Percentiles rank a stretch among this genome's conserved stretches.
Evolutionary conservation across 768 basidiomycete species (phyloP).

Genomic region (Hypsizygus marmoreus): DNA sequence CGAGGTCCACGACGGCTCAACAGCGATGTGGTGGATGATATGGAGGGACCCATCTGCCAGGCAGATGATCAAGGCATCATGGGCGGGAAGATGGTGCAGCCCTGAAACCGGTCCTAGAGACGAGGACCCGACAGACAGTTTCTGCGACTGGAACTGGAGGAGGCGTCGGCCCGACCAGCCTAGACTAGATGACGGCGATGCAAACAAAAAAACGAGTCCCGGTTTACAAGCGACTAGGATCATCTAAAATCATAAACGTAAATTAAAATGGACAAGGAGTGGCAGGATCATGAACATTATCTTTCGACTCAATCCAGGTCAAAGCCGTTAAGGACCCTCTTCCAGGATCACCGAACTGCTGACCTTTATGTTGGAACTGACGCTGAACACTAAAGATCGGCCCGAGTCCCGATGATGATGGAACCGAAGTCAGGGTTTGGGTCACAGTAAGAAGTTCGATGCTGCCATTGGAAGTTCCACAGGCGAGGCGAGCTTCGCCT

Average conservation of each 20-base stretch:
- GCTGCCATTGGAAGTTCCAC: slow-evolving; percentile 13
- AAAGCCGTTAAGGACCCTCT: slow-evolving; percentile 42
- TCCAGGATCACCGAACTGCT: slow-evolving; percentile 29
- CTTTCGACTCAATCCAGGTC: slow-evolving; percentile 39
- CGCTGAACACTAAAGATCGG: slow-evolving; percentile 31
- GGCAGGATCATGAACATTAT: slow-evolving; percentile 12
- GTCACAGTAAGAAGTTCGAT: slow-evolving; percentile 9
- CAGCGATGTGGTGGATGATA: slow-evolving; percentile 11
- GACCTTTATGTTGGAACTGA: slow-evolving; percentile 20
- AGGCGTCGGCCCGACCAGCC: slow-evolving; percentile 13
- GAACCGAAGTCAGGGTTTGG: slow-evolving; percentile 11
- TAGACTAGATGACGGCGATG: slow-evolving; percentile 9
- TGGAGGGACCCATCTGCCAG: slow-evolving; percentile 16
- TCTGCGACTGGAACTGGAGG: slow-evolving; percentile 6
- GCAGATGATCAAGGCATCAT: slow-evolving; percentile 9
- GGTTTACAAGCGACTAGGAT: slow-evolving; percentile 14
- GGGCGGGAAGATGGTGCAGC: slow-evolving; percentile 9
- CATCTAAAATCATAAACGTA: slow-evolving; percentile 3
- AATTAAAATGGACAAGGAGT: slow-evolving; percentile 24
- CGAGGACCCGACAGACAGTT: slow-evolving; percentile 11
- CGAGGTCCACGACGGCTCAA: slow-evolving; percentile 9
- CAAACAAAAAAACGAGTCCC: slow-evolving; percentile 10
- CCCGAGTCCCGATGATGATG: slow-evolving; percentile 23
- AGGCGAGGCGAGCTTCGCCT: slow-evolving; percentile 13
- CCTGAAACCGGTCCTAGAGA: slow-evolving; percentile 15